These are phyloP conservation scores for Coemansia sp. DNA, from an alignment of 192 early-diverging fungal genomes.

Conservation along the genomic window DNA sequence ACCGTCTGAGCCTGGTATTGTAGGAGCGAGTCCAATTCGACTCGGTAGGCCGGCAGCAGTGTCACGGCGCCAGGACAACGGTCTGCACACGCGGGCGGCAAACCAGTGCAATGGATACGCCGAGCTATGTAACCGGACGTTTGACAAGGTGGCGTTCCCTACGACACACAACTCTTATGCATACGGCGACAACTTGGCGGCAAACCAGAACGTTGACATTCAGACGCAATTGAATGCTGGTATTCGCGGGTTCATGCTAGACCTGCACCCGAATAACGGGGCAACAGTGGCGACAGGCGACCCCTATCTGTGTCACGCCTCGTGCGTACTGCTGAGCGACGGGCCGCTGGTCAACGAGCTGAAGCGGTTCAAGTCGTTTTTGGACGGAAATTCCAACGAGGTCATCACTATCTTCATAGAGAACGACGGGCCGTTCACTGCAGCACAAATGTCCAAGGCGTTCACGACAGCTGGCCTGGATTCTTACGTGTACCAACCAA, in stretches of 20 bases:
- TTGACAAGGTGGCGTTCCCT: slow-evolving; percentile 64
- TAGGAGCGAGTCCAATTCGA: neutral
- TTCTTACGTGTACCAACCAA: slow-evolving; percentile 55
- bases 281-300: slow-evolving; percentile 22
- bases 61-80: neutral
- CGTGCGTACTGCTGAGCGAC: slow-evolving; percentile 64
- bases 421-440: slow-evolving; percentile 59
- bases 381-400: slow-evolving; percentile 72
- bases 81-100: neutral
- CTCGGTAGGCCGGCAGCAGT: neutral
- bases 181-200: slow-evolving; percentile 56
- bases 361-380: slow-evolving; percentile 57
- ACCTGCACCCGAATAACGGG: slow-evolving; percentile 42
- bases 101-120: slow-evolving; percentile 68
- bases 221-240: slow-evolving; percentile 71
- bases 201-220: slow-evolving; percentile 71
- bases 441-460: slow-evolving; percentile 55
- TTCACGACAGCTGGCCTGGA: slow-evolving; percentile 60
- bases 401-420: slow-evolving; percentile 78
- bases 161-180: slow-evolving; percentile 80
- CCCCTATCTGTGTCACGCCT: slow-evolving; percentile 69
- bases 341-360: slow-evolving; percentile 63
- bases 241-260: slow-evolving; percentile 74
- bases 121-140: slow-evolving; percentile 66
- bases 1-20: neutral